Evolutionary conservation across 768 basidiomycete genomes (phyloP), one percentile per base, ranked within the genome.

Genomic region (Podaxis sp.): DNA sequence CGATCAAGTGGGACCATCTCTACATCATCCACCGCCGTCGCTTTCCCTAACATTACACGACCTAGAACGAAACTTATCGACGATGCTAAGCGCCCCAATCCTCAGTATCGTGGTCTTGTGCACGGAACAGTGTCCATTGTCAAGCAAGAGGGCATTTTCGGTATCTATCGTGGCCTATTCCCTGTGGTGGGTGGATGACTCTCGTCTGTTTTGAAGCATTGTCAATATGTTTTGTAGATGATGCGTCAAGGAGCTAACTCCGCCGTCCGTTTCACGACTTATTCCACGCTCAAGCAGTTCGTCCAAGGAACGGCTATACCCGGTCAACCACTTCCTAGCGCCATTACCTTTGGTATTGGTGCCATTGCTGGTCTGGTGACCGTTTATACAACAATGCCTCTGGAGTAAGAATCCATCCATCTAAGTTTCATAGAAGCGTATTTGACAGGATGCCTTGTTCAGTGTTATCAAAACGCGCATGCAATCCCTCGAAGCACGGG

Each of bases 181-280:
- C 95, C 96, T 2, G 95, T 98, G 60, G 96, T 96, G 72, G 63
- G 90, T 84, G 2, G 8, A 8, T 52, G n/a, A 2, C 49, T 51
- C 33, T 11, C 52, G 28, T 57, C 52, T 28, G n/a, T 30, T 42
- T 52, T 49, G 46, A 22, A 63, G 63, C 38, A 52, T 38, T 38
- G 33, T 13, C 30, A 19, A 61, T n/a, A 9, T 57, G 40, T 9
- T 15, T 46, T 30, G 12, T 70, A 97, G 94, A 93, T 96, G 87
- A 92, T 96, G 85, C 89, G 95, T 30, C 96, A 99, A 86, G 95
- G 95, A 42, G 96, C 96, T 46, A 99, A 99, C 73, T 98, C 95
- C 4, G 95, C 97, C 9, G 87, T 99, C 33, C 84, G 96, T 36
- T 99, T 98, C 78, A 95, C 96, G 53, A 95, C 94, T 0, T 99